A percentile compares a stretch with the other conserved stretches of the same genome.
Conservation (phyloP, 441 rosid species). For the Jatropha podagrica region DNA sequence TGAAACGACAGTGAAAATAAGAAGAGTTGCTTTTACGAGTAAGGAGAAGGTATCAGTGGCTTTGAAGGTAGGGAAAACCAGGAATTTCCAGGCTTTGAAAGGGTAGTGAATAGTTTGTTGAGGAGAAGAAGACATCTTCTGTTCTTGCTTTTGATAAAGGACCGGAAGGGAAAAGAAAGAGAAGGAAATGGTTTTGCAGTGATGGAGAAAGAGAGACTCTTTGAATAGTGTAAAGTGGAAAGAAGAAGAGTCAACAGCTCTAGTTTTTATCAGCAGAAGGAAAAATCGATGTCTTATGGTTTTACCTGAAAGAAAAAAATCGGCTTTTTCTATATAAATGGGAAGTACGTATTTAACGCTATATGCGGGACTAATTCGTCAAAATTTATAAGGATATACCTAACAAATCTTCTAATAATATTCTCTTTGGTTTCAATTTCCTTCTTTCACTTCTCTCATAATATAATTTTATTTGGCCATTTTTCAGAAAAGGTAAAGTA, state of each 20-base stretch:
- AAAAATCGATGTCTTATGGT: neutral
- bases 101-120: slow-evolving; percentile 35
- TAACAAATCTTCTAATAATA: neutral
- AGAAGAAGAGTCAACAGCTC: neutral
- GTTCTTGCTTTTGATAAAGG: neutral
- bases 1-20: slow-evolving; percentile 40
- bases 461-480: too few species aligned
- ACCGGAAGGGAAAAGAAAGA: neutral
- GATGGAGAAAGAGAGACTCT: neutral
- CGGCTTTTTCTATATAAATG: neutral
- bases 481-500: too few species aligned
- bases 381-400: neutral
- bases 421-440: neutral
- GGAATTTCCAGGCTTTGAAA: slow-evolving; percentile 49
- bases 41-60: slow-evolving; percentile 34
- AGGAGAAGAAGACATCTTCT: slow-evolving; percentile 31
- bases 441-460: neutral
- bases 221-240: neutral
- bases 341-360: neutral
- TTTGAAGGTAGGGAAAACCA: slow-evolving; percentile 41
- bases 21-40: slow-evolving; percentile 41
- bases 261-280: neutral
- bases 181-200: neutral
- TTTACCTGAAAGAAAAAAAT: neutral
- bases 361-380: neutral